Evolutionary conservation across 257 asterid genomes (phyloP).

Genomic region (Nicotiana knightiana): DNA sequence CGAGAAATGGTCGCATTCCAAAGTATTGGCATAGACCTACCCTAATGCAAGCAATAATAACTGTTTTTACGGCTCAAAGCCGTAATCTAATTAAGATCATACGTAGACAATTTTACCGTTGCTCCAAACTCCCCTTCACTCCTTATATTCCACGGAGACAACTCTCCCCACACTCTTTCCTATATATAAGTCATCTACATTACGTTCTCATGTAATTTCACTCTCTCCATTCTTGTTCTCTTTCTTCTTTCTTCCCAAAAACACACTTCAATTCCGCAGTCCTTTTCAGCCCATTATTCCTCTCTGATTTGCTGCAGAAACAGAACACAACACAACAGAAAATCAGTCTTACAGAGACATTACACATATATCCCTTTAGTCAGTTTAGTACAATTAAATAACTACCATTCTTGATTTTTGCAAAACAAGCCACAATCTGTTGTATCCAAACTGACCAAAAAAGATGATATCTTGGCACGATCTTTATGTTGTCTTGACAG

Average conservation of each 20-base stretch:
- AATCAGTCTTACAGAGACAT: neutral
- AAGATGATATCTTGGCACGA: constrained; percentile 27
- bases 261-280: neutral
- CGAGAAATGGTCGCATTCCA: too few species aligned
- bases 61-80: too few species aligned
- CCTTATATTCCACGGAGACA: too few species aligned
- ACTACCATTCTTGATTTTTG: constrained; percentile 1
- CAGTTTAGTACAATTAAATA: neutral
- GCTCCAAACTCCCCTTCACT: too few species aligned
- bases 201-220: constrained; percentile 6
- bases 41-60: too few species aligned
- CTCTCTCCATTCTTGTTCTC: neutral
- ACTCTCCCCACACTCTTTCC: neutral
- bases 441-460: neutral
- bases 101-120: too few species aligned
- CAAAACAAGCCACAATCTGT: neutral
- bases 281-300: neutral
- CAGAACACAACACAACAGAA: neutral
- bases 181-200: neutral
- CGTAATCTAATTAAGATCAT: too few species aligned
- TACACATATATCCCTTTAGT: neutral
- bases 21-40: too few species aligned
- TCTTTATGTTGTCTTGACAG: constrained; percentile 26
- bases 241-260: neutral
- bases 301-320: neutral